Evolutionary conservation across 441 rosid genomes (phyloP).

Genomic region (Viola pubescens): DNA sequence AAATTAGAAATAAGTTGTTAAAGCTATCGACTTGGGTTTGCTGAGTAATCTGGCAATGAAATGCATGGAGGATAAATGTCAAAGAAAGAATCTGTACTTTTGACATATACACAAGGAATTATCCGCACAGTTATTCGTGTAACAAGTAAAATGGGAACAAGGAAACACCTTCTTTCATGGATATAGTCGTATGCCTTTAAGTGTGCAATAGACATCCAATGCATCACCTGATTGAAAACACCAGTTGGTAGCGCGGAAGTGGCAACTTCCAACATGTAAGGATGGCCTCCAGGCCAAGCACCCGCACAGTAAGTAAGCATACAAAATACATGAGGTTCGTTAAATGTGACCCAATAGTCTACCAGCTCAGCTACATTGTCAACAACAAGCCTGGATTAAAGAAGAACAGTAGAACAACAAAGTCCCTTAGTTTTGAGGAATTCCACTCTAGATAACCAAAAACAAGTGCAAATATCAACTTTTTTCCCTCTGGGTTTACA

Average conservation of each 20-base stretch:
- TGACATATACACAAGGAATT: background rate
- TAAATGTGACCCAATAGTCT: slow-evolving; percentile 87
- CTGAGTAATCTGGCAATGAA: no score
- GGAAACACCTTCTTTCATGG: slow-evolving; percentile 48
- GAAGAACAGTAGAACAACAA: background rate
- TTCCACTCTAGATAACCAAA: background rate
- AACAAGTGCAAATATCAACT: background rate
- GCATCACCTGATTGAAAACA: slow-evolving; percentile 74
- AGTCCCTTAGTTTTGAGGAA: background rate
- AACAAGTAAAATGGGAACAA: background rate
- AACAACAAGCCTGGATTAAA: slow-evolving; percentile 68
- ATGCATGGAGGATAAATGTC: no score
- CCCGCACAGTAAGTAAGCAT: slow-evolving; percentile 94
- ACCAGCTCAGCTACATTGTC: slow-evolving; percentile 66
- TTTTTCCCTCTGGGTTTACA: no score
- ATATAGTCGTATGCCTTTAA: slow-evolving; percentile 77
- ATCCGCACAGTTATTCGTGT: background rate
- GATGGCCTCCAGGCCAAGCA: slow-evolving; percentile 97
- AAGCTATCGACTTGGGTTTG: no score
- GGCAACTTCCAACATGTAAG: slow-evolving; percentile 83
- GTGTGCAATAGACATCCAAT: slow-evolving; percentile 87
- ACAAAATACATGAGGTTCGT: slow-evolving; percentile 85
- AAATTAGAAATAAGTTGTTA: no score
- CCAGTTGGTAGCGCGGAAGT: slow-evolving; percentile 88
- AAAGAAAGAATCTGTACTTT: no score